phyloP scores from a whole-genome alignment of 2,329 filamentous ascomycete species.

The Trichophyton simii region DNA sequence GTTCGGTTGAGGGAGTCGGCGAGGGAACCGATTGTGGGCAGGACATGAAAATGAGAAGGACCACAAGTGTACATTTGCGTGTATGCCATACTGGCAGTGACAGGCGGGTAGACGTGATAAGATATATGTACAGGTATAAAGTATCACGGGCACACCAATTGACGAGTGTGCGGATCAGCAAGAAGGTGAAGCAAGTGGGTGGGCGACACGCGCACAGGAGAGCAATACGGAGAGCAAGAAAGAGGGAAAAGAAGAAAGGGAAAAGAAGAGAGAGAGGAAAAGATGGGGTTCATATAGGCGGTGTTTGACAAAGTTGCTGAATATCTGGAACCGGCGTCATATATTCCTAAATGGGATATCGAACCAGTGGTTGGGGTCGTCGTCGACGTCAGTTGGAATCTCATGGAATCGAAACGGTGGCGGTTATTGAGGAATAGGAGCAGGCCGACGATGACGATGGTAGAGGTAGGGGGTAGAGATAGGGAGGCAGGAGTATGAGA shows the following conservation, averaged over 20 bases:
- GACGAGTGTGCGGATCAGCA: conserved; percentile 1
- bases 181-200: neutral
- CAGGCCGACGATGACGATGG: neutral
- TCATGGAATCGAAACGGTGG: neutral
- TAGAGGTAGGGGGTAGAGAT: neutral
- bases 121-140: conserved; percentile 6
- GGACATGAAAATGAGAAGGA: conserved; percentile 1
- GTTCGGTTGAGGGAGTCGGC: conserved; percentile 3
- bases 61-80: conserved; percentile 9
- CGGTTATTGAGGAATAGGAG: neutral
- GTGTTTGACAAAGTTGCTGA: neutral
- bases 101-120: neutral
- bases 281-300: neutral
- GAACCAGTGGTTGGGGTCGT: neutral
- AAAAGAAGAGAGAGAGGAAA: neutral
- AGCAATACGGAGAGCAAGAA: neutral
- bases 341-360: neutral
- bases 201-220: neutral
- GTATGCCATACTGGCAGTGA: conserved; percentile 10
- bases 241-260: conserved; percentile 3
- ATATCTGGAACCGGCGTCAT: neutral
- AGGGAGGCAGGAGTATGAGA: neutral
- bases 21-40: conserved; percentile 10
- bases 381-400: neutral
- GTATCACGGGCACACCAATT: neutral